These are phyloP conservation scores for Dactylella cylindrospora DNA, from an alignment of 2,329 filamentous ascomycete species.

Conservation along the genomic window DNA sequence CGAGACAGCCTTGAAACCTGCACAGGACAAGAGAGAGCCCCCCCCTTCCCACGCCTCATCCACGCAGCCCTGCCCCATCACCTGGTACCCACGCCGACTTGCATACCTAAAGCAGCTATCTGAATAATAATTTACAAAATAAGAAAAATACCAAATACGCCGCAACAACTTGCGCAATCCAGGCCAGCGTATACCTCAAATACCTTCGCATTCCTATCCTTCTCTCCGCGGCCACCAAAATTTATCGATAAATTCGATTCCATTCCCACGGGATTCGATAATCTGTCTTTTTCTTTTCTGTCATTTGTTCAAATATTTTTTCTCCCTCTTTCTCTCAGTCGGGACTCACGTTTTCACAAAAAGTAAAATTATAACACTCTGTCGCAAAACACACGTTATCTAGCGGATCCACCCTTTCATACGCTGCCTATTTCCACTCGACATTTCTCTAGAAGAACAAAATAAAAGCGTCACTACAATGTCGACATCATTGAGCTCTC, in stretches of 20 bases:
- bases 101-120: conserved; percentile 17
- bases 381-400: conserved; percentile 2
- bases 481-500: conserved; percentile 27
- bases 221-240: no score
- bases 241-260: no score
- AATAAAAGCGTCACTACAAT: conserved; percentile 14
- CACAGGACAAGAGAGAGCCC: conserved; percentile 16
- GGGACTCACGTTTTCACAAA: no score
- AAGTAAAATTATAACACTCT: conserved; percentile 16
- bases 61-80: no score
- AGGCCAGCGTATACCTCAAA: conserved; percentile 20
- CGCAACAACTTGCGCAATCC: conserved; percentile 21
- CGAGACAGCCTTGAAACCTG: conserved; percentile 39
- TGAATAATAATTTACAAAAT: no score
- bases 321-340: no score
- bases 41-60: conserved; percentile 2
- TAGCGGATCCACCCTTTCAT: neutral
- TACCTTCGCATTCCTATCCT: conserved; percentile 10
- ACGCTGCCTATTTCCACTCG: neutral
- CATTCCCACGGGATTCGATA: no score
- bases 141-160: neutral
- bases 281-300: conserved; percentile 15
- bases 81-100: conserved; percentile 17
- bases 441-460: neutral
- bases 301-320: neutral